Conservation (phyloP, 179 eudicot genomes). For the Spinacia oleracea region DNA sequence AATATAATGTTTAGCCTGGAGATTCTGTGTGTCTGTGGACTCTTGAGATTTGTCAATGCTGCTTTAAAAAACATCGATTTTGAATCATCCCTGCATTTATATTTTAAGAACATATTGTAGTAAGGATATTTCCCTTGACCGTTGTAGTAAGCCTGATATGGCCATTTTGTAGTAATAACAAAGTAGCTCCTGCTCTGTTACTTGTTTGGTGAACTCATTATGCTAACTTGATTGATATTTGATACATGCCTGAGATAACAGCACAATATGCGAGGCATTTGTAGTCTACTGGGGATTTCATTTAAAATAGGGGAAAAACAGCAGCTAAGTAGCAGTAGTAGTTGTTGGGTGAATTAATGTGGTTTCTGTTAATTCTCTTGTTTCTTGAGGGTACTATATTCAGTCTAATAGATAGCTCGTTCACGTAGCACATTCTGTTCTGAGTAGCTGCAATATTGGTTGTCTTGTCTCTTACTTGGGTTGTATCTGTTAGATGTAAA, state of each 20-base stretch:
- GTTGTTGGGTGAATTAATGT: not conserved
- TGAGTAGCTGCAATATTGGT: too few species aligned
- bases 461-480: not conserved
- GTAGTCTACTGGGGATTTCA: not conserved
- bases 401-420: not conserved
- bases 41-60: not conserved
- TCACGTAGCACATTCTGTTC: not conserved
- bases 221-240: not conserved
- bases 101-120: not conserved
- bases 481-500: not conserved
- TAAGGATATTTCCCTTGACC: not conserved
- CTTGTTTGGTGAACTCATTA: not conserved
- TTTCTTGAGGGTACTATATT: not conserved
- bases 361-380: not conserved
- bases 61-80: not conserved
- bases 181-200: not conserved
- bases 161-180: not conserved
- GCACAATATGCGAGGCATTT: not conserved
- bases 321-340: not conserved
- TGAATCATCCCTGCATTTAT: not conserved
- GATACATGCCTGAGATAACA: not conserved
- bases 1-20: not conserved
- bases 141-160: not conserved
- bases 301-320: not conserved
- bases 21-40: not conserved